Conservation (phyloP, 2,329 filamentous ascomycete species). For the Reticulascus tulasneorum region DNA sequence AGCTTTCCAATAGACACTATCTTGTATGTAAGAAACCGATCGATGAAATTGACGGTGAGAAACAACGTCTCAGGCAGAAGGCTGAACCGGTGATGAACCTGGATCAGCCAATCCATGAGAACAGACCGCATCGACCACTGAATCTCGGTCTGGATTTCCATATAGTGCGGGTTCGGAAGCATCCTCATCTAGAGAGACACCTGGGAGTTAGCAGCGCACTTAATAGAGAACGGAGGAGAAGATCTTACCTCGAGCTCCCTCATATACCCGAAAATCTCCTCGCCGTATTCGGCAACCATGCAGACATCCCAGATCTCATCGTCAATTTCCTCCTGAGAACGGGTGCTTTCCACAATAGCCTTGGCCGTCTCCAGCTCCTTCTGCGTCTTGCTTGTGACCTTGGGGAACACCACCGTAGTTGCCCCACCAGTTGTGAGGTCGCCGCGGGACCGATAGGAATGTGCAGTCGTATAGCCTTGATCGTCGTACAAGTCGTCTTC, state of each 20-base stretch:
- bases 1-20: constrained; percentile 92
- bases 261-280: constrained; percentile 96
- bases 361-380: constrained; percentile 68
- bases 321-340: constrained; percentile 70
- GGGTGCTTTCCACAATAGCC: constrained; percentile 61
- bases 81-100: constrained; percentile 88
- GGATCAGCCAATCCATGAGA: constrained; percentile 96
- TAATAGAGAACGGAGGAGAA: constrained; percentile 13
- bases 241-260: constrained; percentile 76
- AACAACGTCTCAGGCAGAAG: constrained; percentile 93
- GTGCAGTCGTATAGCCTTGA: constrained; percentile 73
- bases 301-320: constrained; percentile 91
- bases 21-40: constrained; percentile 92
- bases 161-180: constrained; percentile 88
- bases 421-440: constrained; percentile 50
- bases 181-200: constrained; percentile 57
- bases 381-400: constrained; percentile 62
- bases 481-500: constrained; percentile 56
- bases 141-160: constrained; percentile 95
- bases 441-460: constrained; percentile 71
- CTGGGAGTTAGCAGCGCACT: constrained; percentile 20
- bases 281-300: constrained; percentile 95
- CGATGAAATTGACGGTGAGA: constrained; percentile 92
- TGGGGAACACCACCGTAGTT: constrained; percentile 65
- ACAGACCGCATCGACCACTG: constrained; percentile 99